These are phyloP conservation scores for Prunus mira DNA, from an alignment of 306 rosid species.

Conservation along the genomic window DNA sequence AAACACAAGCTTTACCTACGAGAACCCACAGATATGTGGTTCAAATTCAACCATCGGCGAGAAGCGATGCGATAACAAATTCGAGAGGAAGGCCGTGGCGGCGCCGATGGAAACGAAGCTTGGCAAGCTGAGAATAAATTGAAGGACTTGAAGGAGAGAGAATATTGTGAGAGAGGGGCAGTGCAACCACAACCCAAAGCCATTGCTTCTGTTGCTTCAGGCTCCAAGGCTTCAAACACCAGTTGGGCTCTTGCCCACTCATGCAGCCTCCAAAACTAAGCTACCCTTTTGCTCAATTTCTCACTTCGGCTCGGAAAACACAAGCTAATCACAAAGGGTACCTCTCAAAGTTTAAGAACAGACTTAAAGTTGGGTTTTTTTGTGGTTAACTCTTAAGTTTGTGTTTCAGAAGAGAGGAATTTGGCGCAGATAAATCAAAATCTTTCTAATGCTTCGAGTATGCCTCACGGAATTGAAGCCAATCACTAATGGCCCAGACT, in stretches of 20 bases:
- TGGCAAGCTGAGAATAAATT: slow-evolving; percentile 33
- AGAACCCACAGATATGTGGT: slow-evolving; percentile 29
- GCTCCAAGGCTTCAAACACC: slow-evolving; percentile 62
- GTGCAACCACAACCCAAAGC: slow-evolving; percentile 50
- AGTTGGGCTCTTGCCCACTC: slow-evolving; percentile 53
- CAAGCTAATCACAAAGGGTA: not conserved
- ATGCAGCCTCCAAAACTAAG: slow-evolving; percentile 57
- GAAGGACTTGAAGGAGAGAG: slow-evolving; percentile 26
- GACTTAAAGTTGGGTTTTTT: not conserved
- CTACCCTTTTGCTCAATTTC: slow-evolving; percentile 9
- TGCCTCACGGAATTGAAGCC: slow-evolving; percentile 4
- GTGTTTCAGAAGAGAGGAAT: not conserved
- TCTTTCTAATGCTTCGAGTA: not conserved
- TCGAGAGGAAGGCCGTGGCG: slow-evolving; percentile 36
- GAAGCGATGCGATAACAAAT: slow-evolving; percentile 60
- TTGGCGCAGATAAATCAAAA: slow-evolving; percentile 3
- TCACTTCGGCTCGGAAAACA: slow-evolving; percentile 1
- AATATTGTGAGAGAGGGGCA: slow-evolving; percentile 29
- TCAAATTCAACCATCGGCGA: slow-evolving; percentile 50
- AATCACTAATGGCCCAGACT: slow-evolving; percentile 11
- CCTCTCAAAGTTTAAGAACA: not conserved
- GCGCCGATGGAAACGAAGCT: slow-evolving; percentile 28
- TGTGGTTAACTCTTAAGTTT: not conserved
- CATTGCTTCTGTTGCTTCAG: slow-evolving; percentile 57
- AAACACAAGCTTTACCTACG: slow-evolving; percentile 31